A percentile compares a stretch with the other conserved stretches of the same genome.
These are phyloP conservation scores for Plectranthus barbatus DNA, from an alignment of 257 asterid species.

Conservation along the genomic window DNA sequence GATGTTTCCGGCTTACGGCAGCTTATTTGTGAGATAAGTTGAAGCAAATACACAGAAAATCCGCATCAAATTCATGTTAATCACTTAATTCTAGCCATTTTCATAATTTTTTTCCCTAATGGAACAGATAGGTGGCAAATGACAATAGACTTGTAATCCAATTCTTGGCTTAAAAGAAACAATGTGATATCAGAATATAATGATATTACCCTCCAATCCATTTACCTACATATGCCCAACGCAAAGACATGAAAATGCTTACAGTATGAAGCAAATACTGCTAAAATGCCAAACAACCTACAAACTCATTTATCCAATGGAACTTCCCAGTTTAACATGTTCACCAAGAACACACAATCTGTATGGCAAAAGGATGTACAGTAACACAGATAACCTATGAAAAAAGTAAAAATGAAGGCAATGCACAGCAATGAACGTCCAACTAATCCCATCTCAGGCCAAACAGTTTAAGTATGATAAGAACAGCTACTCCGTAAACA, in stretches of 20 bases:
- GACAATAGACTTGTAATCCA: not conserved
- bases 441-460: no score
- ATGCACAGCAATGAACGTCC: no score
- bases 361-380: no score
- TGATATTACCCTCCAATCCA: not conserved
- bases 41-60: not conserved
- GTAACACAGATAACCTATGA: no score
- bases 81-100: not conserved
- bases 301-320: no score
- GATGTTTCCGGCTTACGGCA: not conserved
- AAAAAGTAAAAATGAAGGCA: no score
- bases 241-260: not conserved
- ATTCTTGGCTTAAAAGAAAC: not conserved
- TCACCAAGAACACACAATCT: no score
- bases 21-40: not conserved
- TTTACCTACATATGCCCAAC: not conserved
- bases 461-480: no score
- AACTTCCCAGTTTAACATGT: no score
- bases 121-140: not conserved
- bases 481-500: not conserved
- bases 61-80: not conserved
- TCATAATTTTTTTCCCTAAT: not conserved
- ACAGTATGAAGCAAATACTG: not conserved
- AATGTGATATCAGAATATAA: not conserved
- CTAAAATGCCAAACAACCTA: no score